Conservation (phyloP, 257 asterid species). For the Nicotiana tabacum region DNA sequence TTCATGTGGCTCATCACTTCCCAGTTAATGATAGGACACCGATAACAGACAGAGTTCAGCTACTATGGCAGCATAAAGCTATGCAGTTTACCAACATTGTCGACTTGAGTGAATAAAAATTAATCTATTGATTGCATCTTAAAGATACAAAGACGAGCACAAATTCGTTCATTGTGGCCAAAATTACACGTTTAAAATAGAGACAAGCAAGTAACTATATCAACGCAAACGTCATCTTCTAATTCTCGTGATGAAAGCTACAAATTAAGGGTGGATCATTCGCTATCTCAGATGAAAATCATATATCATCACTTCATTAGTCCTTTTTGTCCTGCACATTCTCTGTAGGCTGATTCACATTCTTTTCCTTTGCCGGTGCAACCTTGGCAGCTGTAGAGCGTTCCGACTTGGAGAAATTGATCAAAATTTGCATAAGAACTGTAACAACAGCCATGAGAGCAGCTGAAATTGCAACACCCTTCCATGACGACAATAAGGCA, state of each 20-base stretch:
- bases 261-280: slow-evolving; percentile 2
- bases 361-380: slow-evolving; percentile 43
- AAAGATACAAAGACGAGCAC: not conserved
- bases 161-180: not conserved
- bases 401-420: slow-evolving; percentile 81
- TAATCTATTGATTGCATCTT: not conserved
- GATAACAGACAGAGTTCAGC: not conserved
- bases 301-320: slow-evolving; percentile 14
- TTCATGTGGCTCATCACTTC: too few relatives aligned
- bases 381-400: slow-evolving; percentile 68
- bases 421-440: slow-evolving; percentile 82
- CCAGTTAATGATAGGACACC: not conserved
- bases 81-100: not conserved
- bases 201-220: not conserved
- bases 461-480: slow-evolving; percentile 55
- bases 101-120: not conserved
- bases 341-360: slow-evolving; percentile 23
- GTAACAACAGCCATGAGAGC: slow-evolving; percentile 52
- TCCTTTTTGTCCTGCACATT: slow-evolving; percentile 25
- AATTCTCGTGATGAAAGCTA: not conserved
- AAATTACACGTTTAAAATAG: slow-evolving; percentile 1
- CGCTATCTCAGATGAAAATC: not conserved
- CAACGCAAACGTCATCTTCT: not conserved
- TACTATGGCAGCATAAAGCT: not conserved
- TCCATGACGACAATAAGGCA: slow-evolving; percentile 80